Evolutionary conservation across 1,139 yeast genomes (phyloP).

Genomic region (Meyerozyma elateridarum): DNA sequence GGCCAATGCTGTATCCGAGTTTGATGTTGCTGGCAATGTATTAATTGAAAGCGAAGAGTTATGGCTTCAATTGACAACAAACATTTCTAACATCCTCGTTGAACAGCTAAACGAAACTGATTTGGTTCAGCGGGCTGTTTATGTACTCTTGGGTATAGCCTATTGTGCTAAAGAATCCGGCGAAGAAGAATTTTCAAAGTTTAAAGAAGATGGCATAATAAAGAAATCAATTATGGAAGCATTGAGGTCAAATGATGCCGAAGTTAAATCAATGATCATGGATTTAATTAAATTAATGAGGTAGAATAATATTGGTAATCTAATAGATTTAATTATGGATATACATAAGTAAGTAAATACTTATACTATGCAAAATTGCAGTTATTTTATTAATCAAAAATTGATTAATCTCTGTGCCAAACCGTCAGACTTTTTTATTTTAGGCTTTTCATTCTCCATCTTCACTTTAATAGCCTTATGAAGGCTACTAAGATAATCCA

Average conservation of each 20-base stretch:
- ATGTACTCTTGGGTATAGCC: constrained; percentile 27
- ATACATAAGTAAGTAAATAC: constrained; percentile 4
- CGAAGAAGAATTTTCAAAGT: constrained; percentile 7
- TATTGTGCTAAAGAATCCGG: constrained; percentile 18
- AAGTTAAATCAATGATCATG: constrained; percentile 16
- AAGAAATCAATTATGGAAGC: constrained; percentile 17
- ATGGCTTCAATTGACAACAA: constrained; percentile 20
- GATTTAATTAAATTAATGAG: constrained; percentile 19
- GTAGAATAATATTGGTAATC: constrained; percentile 10
- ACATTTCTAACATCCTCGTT: constrained; percentile 21
- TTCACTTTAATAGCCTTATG: constrained; percentile 59
- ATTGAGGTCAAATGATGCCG: constrained; percentile 14
- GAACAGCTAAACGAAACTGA: constrained; percentile 26
- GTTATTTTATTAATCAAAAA: too few species aligned
- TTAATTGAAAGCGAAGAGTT: constrained; percentile 23
- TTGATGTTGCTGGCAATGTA: constrained; percentile 36
- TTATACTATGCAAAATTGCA: not conserved
- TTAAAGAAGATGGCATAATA: constrained; percentile 15
- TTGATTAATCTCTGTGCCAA: constrained; percentile 34
- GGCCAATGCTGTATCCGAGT: constrained; percentile 48
- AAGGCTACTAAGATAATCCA: constrained; percentile 56
- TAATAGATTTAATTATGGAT: not conserved
- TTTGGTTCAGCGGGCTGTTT: constrained; percentile 33
- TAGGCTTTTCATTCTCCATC: constrained; percentile 41
- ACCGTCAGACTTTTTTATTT: constrained; percentile 24